phyloP scores from a whole-genome alignment of 78 protist genomes.

The Blattamonas nauphoetae region DNA sequence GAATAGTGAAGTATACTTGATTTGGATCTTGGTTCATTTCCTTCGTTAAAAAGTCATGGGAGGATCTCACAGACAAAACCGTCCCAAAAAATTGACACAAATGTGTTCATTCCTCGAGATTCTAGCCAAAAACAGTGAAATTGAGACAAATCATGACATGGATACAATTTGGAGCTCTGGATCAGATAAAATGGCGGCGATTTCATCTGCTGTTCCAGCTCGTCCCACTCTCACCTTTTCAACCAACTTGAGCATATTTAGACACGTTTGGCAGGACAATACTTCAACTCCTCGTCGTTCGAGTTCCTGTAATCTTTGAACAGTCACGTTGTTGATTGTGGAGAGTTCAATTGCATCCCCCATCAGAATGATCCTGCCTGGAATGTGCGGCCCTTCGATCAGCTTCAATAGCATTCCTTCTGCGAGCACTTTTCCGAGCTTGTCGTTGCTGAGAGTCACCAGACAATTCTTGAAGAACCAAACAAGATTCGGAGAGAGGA shows the following conservation, averaged over 20 bases:
- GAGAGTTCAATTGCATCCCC: neutral
- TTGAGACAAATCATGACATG: neutral
- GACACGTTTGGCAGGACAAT: neutral
- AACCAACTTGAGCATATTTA: neutral
- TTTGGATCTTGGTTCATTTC: neutral
- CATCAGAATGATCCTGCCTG: neutral
- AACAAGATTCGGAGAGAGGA: neutral
- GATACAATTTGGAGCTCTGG: neutral
- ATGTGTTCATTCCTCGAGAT: neutral
- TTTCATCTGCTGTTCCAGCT: neutral
- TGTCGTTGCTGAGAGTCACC: neutral
- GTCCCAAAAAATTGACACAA: neutral
- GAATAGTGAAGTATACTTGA: neutral
- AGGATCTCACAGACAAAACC: neutral
- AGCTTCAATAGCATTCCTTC: neutral
- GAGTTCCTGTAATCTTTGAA: neutral
- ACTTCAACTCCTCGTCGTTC: neutral
- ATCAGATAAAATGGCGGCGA: neutral
- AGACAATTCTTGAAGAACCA: slow-evolving; percentile 1
- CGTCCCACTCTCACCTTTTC: neutral
- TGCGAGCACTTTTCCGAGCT: neutral
- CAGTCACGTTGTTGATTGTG: neutral
- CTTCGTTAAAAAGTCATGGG: neutral
- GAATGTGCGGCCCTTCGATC: neutral
- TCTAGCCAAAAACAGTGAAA: neutral